phyloP scores from a whole-genome alignment of 1,139 yeast species.

The Lodderomyces metapsilosis region DNA sequence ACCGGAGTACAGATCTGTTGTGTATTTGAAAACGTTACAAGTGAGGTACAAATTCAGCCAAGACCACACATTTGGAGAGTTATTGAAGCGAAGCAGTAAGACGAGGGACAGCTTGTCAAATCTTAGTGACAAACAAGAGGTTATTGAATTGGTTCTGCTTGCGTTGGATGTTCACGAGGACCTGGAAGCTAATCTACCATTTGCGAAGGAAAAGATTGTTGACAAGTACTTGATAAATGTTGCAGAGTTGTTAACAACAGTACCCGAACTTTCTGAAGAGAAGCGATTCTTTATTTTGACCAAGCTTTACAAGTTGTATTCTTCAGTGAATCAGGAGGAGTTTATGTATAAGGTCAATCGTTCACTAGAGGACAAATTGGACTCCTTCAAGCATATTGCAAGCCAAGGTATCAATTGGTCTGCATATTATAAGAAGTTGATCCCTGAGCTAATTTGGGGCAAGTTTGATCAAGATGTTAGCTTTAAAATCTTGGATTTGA shows the following conservation, averaged over 20 bases:
- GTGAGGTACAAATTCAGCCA: constrained; percentile 29
- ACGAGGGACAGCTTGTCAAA: background rate
- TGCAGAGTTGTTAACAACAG: constrained; percentile 3
- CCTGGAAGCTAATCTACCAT: background rate
- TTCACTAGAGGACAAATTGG: constrained; percentile 33
- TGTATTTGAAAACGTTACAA: constrained; percentile 35
- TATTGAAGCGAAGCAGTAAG: constrained; percentile 23
- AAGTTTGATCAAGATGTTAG: constrained; percentile 13
- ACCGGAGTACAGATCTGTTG: constrained; percentile 24
- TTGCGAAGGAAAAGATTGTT: background rate
- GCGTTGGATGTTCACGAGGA: background rate
- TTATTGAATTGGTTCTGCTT: background rate
- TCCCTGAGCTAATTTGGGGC: constrained; percentile 24
- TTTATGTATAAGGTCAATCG: constrained; percentile 38
- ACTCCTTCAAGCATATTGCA: constrained; percentile 33
- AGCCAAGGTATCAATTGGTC: constrained; percentile 38
- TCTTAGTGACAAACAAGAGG: constrained; percentile 4
- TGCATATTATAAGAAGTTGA: constrained; percentile 22
- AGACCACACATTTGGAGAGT: constrained; percentile 28
- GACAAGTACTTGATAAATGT: background rate
- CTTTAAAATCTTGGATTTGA: constrained; percentile 31
- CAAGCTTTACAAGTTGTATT: constrained; percentile 32
- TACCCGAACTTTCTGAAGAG: constrained; percentile 20
- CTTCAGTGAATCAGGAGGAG: constrained; percentile 32
- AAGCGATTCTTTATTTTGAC: constrained; percentile 34